These are phyloP conservation scores for Chaetomium fimeti DNA, from an alignment of 495 filamentous ascomycete species.

Conservation along the genomic window DNA sequence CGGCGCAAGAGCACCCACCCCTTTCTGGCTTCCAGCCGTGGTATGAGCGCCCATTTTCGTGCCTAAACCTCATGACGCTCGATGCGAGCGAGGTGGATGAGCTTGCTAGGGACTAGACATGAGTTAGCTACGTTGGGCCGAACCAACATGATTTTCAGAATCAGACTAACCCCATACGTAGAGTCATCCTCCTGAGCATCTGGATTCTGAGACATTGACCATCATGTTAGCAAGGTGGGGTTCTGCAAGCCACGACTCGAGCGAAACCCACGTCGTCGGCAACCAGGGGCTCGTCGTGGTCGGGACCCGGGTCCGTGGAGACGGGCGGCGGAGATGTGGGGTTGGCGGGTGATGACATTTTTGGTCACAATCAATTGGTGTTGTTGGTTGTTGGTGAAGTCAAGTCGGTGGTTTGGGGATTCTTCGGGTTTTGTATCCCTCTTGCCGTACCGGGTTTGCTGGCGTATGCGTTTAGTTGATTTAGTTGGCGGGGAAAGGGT, in stretches of 20 bases:
- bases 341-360: constrained; percentile 1
- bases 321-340: background rate
- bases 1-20: background rate
- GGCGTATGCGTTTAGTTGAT: background rate
- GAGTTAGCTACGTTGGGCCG: background rate
- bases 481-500: no score
- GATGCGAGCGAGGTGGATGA: constrained; percentile 3
- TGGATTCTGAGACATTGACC: background rate
- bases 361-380: background rate
- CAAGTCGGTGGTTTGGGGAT: no score
- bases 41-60: background rate
- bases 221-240: background rate
- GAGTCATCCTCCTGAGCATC: background rate
- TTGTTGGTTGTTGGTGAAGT: background rate
- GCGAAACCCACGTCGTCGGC: background rate
- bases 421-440: no score
- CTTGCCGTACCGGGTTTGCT: background rate
- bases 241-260: background rate
- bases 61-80: background rate
- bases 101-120: background rate
- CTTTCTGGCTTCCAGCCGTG: constrained; percentile 2
- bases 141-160: background rate
- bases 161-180: background rate
- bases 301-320: background rate
- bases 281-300: background rate